A percentile compares a stretch with the other conserved stretches of the same genome.
phyloP scores from a whole-genome alignment of 768 basidiomycete species.

The Lepiota brunneoincarnata region DNA sequence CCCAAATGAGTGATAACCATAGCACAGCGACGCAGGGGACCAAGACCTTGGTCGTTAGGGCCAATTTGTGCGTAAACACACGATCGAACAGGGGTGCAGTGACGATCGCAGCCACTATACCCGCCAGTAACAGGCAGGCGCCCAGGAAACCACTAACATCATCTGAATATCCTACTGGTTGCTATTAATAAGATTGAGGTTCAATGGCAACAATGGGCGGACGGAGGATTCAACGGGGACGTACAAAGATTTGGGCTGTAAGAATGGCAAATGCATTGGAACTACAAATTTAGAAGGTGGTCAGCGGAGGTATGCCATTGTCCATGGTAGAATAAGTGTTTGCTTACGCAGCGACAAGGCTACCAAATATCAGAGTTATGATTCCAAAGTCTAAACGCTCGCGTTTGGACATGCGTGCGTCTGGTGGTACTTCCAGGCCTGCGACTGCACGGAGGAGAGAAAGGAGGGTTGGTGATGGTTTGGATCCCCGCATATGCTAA shows the following conservation, averaged over 20 bases:
- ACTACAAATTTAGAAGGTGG: constrained; percentile 27
- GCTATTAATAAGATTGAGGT: constrained; percentile 32
- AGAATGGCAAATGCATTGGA: constrained; percentile 64
- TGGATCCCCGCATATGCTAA: constrained; percentile 69
- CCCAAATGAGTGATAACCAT: constrained; percentile 83
- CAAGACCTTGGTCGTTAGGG: constrained; percentile 53
- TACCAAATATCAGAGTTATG: constrained; percentile 56
- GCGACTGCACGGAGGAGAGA: constrained; percentile 55
- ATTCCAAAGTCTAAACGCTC: constrained; percentile 75
- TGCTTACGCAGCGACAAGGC: constrained; percentile 61
- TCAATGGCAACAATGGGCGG: neutral
- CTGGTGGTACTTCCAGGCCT: constrained; percentile 38
- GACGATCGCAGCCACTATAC: constrained; percentile 64
- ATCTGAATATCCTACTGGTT: constrained; percentile 70
- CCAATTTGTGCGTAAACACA: constrained; percentile 74
- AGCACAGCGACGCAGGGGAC: constrained; percentile 57
- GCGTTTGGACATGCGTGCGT: constrained; percentile 55
- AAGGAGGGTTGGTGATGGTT: constrained; percentile 46
- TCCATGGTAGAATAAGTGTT: neutral
- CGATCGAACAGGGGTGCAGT: constrained; percentile 80
- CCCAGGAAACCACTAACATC: constrained; percentile 70
- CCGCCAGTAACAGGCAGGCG: constrained; percentile 61
- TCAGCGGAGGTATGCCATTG: neutral
- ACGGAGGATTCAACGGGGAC: constrained; percentile 20
- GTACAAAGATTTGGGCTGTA: constrained; percentile 65